Conservation (phyloP, 495 filamentous ascomycete species). For the Elasticomyces elasticus region DNA sequence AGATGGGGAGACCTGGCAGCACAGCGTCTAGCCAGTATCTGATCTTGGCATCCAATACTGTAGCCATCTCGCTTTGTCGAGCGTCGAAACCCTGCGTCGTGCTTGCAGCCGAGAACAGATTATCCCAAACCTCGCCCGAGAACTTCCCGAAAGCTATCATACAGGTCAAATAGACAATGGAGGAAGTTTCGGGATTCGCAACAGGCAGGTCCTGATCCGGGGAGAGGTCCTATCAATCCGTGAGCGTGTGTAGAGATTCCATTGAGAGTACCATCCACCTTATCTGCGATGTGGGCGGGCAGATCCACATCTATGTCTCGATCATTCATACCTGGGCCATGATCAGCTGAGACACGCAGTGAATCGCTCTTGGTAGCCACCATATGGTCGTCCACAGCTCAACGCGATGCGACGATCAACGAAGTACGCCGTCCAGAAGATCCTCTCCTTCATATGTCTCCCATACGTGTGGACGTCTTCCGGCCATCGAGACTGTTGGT, state of each 20-base stretch:
- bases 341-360: too few relatives aligned
- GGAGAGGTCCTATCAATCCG: too few relatives aligned
- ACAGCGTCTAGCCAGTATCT: constrained; percentile 4
- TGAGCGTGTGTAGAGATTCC: too few relatives aligned
- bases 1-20: background rate
- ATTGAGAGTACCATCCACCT: too few relatives aligned
- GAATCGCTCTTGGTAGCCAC: background rate
- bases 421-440: constrained; percentile 19
- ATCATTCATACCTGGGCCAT: constrained; percentile 6
- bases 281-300: constrained; percentile 4
- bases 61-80: background rate
- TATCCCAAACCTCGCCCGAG: constrained; percentile 14
- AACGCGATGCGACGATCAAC: constrained; percentile 17
- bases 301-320: constrained; percentile 13
- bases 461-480: constrained; percentile 3
- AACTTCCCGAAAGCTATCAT: constrained; percentile 14
- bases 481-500: constrained; percentile 13
- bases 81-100: background rate
- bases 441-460: constrained; percentile 15
- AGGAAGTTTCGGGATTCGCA: constrained; percentile 3
- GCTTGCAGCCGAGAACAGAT: constrained; percentile 7
- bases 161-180: constrained; percentile 2
- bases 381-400: constrained; percentile 20
- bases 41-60: constrained; percentile 10
- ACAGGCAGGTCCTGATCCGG: background rate